A percentile compares a stretch with the other conserved stretches of the same genome.
phyloP scores from a whole-genome alignment of 208 protist genomes.

The Angomonas ambiguus region DNA sequence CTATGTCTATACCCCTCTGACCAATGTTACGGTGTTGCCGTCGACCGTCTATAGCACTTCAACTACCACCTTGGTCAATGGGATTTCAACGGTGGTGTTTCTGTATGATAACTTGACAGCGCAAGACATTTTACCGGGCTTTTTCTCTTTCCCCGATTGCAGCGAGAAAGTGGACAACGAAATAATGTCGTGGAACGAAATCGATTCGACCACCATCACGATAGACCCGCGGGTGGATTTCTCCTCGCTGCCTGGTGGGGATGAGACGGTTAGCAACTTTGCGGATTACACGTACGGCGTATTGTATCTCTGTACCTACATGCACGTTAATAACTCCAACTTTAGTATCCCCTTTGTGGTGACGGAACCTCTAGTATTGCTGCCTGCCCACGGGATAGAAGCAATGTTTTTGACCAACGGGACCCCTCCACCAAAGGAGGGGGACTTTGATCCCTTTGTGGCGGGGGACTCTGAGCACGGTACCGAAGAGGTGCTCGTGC shows the following conservation, averaged over 20 bases:
- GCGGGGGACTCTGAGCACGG: neutral
- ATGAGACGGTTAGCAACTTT: too few relatives aligned
- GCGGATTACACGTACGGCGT: neutral
- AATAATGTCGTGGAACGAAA: neutral
- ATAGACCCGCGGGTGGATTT: neutral
- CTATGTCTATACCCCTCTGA: neutral
- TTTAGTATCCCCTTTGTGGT: neutral
- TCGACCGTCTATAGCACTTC: neutral
- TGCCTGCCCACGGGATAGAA: neutral
- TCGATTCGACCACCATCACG: neutral
- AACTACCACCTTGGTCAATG: neutral
- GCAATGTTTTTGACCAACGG: neutral
- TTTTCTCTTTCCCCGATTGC: neutral
- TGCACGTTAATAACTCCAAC: neutral
- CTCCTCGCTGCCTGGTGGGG: neutral
- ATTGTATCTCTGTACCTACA: neutral
- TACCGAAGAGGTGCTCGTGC: neutral
- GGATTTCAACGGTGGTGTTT: neutral
- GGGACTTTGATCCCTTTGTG: neutral
- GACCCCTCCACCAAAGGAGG: too few relatives aligned
- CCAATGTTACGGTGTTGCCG: neutral
- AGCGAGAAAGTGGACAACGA: neutral
- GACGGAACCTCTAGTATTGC: neutral
- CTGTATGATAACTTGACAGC: neutral
- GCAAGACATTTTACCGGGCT: neutral